phyloP scores from a whole-genome alignment of 2,329 filamentous ascomycete species.

The Magnaporthiopsis rhizophila region DNA sequence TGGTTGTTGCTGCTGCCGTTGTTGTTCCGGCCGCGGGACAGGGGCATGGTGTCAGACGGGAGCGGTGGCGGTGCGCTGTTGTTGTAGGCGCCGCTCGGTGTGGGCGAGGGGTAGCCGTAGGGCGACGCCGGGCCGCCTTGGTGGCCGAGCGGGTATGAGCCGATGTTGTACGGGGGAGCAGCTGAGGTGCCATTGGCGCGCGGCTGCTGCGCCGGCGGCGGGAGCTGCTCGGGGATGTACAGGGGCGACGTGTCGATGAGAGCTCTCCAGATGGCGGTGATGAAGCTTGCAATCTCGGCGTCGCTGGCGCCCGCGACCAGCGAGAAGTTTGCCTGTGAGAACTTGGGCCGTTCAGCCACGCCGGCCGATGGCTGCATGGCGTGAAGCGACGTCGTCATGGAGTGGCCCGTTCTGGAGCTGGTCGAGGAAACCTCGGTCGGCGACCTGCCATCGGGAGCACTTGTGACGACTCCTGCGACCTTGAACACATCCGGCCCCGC shows the following conservation, averaged over 20 bases:
- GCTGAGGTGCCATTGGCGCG: conserved; percentile 7
- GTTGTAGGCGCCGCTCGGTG: conserved; percentile 1
- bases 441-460: conserved; percentile 12
- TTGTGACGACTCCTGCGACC: conserved; percentile 47
- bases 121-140: not conserved
- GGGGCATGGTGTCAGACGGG: not conserved
- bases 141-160: not conserved
- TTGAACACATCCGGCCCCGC: conserved; percentile 49
- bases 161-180: not conserved
- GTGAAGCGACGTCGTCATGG: not conserved
- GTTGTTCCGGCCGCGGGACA: conserved; percentile 6
- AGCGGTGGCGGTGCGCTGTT: not conserved
- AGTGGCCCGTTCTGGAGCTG: not conserved
- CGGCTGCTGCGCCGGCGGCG: conserved; percentile 8
- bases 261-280: conserved; percentile 43
- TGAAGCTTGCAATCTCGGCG: conserved; percentile 44
- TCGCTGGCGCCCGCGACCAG: conserved; percentile 47
- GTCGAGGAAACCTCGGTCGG: not conserved
- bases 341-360: conserved; percentile 22
- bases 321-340: conserved; percentile 48
- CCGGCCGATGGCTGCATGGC: conserved; percentile 9
- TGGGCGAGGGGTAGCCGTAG: not conserved
- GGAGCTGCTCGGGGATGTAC: conserved; percentile 33
- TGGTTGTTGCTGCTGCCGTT: conserved; percentile 1
- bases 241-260: conserved; percentile 36